phyloP scores from a whole-genome alignment of 768 basidiomycete genomes.

The Phallus indusiatus region DNA sequence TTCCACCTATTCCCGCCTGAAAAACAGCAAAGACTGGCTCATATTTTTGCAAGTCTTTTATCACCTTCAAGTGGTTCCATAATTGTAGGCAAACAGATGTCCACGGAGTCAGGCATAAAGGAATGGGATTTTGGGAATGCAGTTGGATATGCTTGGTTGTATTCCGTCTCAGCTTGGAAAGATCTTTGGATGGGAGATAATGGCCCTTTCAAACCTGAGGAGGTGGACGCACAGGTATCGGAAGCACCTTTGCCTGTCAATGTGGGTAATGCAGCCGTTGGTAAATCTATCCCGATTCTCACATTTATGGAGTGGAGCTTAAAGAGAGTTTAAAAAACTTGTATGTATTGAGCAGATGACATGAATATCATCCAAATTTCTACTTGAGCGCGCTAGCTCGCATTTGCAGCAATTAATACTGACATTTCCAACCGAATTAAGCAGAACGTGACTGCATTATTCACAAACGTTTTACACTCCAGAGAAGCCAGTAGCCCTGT shows the following conservation, averaged over 20 bases:
- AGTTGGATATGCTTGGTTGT: neutral
- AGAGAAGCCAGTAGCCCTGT: neutral
- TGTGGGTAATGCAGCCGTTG: neutral
- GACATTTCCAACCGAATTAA: no score
- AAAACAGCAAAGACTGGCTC: slow-evolving; percentile 11
- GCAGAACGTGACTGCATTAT: no score
- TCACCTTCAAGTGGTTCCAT: slow-evolving; percentile 12
- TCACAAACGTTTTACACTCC: neutral
- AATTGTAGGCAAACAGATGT: slow-evolving; percentile 13
- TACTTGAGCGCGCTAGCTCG: no score
- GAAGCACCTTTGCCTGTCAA: neutral
- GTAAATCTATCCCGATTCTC: neutral
- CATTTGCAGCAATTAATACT: no score
- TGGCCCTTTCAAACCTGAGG: slow-evolving; percentile 3
- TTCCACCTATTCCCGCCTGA: slow-evolving; percentile 15
- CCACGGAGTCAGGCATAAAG: neutral
- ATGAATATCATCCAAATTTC: no score
- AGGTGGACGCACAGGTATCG: slow-evolving; percentile 1
- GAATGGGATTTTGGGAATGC: neutral
- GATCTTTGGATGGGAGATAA: slow-evolving; percentile 26
- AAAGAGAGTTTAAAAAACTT: neutral
- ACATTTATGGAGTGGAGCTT: neutral
- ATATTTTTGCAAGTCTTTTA: slow-evolving; percentile 10
- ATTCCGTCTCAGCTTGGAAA: slow-evolving; percentile 17
- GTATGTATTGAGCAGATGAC: neutral